Base-by-base conservation (phyloP, 129 eudicot species). In the Erigeron canadensis region DNA sequence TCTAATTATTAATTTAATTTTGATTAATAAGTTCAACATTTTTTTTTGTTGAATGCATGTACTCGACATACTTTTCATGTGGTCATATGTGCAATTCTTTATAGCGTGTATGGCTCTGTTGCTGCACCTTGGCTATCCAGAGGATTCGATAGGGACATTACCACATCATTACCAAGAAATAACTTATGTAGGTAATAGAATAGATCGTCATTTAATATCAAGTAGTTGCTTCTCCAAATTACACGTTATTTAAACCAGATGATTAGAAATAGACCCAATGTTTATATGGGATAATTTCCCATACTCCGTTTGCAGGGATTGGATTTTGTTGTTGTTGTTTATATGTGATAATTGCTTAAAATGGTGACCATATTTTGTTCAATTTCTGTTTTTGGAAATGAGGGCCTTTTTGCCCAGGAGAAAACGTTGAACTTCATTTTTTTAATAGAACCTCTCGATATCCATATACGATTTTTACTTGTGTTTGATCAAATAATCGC, bases 71-170 rank as follows among this genome's bases (percentile, higher is more conserved):
- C n/a, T n/a, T n/a, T n/a, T n/a, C n/a, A n/a, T n/a, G n/a, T n/a
- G 2, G 88, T 91, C 21, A 78, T 91, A 46, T 91, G 88, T 61
- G 81, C 84, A 48, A 79, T 91, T 46, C 96, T n/a, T n/a, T n/a
- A n/a, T n/a, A n/a, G 88, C 66, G 95, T 93, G 1, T 91, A 91
- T 72, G 96, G 96, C 10, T 86, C 88, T 75, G 88, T 91, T 81
- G 97, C 96, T 76, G 88, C 88, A 91, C 92, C 60, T 84, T 91
- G 96, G 90, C 81, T 64, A 54, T 88, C 16, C 97, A 91, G 71
- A 84, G 95, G 83, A 91, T 91, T 42, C 86, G 90, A 96, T 96
- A 91, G 81, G 77, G 92, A 91, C n/a, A n/a, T n/a, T n/a, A n/a
- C 79, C 96, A 88, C 79, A 91, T 88, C 76, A 90, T 91, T 80